Percentiles rank a stretch among this genome's conserved stretches.
phyloP scores from a whole-genome alignment of 2,329 filamentous ascomycete species.

The Fusarium albosuccineum region DNA sequence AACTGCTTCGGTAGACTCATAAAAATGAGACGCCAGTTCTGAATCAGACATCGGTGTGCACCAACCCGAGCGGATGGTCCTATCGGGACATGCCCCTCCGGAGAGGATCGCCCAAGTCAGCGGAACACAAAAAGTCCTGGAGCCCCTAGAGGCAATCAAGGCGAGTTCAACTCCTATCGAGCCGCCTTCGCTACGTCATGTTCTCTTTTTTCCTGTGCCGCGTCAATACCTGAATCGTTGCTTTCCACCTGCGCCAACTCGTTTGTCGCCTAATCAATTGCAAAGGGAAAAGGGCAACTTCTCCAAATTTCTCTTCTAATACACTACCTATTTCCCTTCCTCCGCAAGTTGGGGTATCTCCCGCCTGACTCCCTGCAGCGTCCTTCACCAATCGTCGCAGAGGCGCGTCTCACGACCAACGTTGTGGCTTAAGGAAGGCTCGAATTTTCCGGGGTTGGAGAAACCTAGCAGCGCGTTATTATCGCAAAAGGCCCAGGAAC shows the following conservation, averaged over 20 bases:
- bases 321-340: constrained; percentile 5
- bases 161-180: constrained; percentile 32
- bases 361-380: constrained; percentile 15
- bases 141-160: constrained; percentile 25
- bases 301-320: constrained; percentile 18
- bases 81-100: constrained; percentile 27
- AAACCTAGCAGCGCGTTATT: constrained; percentile 12
- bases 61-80: constrained; percentile 28
- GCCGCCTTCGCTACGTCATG: constrained; percentile 35
- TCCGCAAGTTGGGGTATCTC: constrained; percentile 2
- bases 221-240: constrained; percentile 23
- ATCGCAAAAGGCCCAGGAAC: constrained; percentile 9
- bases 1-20: constrained; percentile 18
- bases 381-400: constrained; percentile 24
- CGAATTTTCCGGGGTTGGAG: constrained; percentile 19
- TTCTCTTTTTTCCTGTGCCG: constrained; percentile 27
- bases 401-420: constrained; percentile 32
- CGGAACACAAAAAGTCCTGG: constrained; percentile 39
- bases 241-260: constrained; percentile 6
- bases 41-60: constrained; percentile 44
- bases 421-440: constrained; percentile 37
- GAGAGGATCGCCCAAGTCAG: constrained; percentile 30
- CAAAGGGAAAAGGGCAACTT: background rate
- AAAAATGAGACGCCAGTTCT: constrained; percentile 14
- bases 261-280: background rate